A percentile compares a stretch with the other conserved stretches of the same genome.
phyloP scores from a whole-genome alignment of 495 filamentous ascomycete genomes.

The Penicillium soppii region DNA sequence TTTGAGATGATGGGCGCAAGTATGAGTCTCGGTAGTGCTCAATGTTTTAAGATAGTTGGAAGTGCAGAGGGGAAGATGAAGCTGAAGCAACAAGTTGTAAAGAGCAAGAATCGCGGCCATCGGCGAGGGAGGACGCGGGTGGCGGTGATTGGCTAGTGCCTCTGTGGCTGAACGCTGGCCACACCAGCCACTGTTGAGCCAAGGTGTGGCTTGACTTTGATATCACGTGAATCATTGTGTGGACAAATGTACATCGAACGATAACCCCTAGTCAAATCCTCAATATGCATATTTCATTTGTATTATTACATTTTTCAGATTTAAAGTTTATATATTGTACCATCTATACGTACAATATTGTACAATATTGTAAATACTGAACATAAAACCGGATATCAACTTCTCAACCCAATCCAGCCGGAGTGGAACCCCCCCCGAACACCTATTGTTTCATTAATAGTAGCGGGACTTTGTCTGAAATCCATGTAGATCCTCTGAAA shows the following conservation, averaged over 20 bases:
- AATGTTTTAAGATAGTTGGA: conserved; percentile 6
- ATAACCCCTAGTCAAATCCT: conserved; percentile 2
- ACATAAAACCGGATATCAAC: conserved; percentile 6
- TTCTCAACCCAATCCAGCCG: conserved; percentile 8
- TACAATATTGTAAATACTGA: not conserved
- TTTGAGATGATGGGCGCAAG: conserved; percentile 6
- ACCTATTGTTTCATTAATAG: conserved; percentile 25
- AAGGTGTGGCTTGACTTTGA: conserved; percentile 16
- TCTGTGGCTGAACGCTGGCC: conserved; percentile 8
- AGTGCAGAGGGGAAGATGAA: conserved; percentile 1
- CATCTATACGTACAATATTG: not conserved
- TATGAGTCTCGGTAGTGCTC: conserved; percentile 15
- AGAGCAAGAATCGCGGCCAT: conserved; percentile 12
- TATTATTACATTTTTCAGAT: not conserved
- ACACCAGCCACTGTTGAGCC: not conserved
- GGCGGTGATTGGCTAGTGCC: conserved; percentile 22
- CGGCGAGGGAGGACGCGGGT: conserved; percentile 22
- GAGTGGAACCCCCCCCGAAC: conserved; percentile 24
- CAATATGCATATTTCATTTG: conserved; percentile 3
- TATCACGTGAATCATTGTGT: conserved; percentile 2
- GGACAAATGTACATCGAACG: not conserved
- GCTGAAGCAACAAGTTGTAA: conserved; percentile 15
- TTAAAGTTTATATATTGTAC: too few relatives aligned
- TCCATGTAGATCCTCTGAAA: not conserved
- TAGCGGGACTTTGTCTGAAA: conserved; percentile 4